Evolutionary conservation across 2,329 filamentous ascomycete species (phyloP), one percentile per base, ranked within the genome.

Genomic region (Aspergillus pseudoglaucus): DNA sequence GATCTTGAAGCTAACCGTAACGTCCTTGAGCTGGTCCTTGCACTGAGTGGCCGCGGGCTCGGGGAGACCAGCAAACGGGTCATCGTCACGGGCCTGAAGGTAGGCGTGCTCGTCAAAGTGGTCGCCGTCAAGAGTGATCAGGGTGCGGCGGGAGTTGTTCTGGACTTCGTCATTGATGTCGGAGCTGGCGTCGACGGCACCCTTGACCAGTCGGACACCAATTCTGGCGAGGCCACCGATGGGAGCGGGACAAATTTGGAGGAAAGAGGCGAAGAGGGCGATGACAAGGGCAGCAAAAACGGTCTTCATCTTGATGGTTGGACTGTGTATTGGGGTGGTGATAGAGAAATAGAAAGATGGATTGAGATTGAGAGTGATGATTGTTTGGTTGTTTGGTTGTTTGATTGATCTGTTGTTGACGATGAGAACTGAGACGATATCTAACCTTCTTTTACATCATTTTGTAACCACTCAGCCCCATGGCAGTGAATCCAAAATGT

Each of bases 11-110:
- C 12, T 23, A 17, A 49, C 15, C 5, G 35, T 46, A 6, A 18
- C 27, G 14, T 14, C 27, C 14, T 42, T 15, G 7, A 46, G 27
- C 17, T 46, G 43, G 6, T 18, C 5, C 32, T 42, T 42, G 25
- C 47, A 49, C 18, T 18, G n/a, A 30, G 30, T 27, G 25, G 15
- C 43, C 6, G 47, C 47, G 9, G 47, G 47, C 15, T 46, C 35
- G 8, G 47, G 47, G 4, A 49, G 43, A n/a, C 22, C 35, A 7
- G 22, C 42, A 20, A 48, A 41, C 9, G 42, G 42, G 39, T 45
- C 44, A 33, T 44, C 38, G 9, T 22, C 33, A 17, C 33, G 33
- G 33, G 33, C 33, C 6, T 35, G 7, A 6, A 35, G 14, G 33
- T 35, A 35, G 14, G 14, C 33, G 33, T 35, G 33, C n/a, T 35